These are phyloP conservation scores for Gastrolobium villosum DNA, from an alignment of 306 rosid genomes.

Conservation along the genomic window DNA sequence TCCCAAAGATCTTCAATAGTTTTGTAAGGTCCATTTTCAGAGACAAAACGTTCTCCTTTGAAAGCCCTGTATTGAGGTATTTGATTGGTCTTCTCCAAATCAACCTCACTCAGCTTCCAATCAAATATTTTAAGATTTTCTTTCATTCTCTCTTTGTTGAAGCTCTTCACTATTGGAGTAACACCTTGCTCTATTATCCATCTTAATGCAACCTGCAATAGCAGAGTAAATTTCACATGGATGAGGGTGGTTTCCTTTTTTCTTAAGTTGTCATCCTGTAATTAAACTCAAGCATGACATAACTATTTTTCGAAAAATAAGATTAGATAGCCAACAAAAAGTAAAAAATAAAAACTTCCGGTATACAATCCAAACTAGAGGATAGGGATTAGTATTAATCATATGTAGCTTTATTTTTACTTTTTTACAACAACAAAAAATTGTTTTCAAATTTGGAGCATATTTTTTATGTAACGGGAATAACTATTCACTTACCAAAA, in stretches of 20 bases:
- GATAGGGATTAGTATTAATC: no score
- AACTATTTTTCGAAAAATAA: no score
- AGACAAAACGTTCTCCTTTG: constrained; percentile 43
- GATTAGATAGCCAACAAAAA: no score
- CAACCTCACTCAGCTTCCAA: constrained; percentile 54
- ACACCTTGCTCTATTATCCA: constrained; percentile 58
- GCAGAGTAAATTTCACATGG: not conserved
- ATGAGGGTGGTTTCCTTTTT: not conserved
- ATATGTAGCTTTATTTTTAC: no score
- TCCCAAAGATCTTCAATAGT: constrained; percentile 57
- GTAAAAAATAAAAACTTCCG: no score
- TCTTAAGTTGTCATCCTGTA: no score
- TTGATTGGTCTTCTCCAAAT: constrained; percentile 51
- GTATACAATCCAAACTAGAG: no score
- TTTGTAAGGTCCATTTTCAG: constrained; percentile 60
- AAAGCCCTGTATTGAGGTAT: constrained; percentile 53
- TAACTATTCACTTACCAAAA: no score
- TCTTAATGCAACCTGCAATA: constrained; percentile 61
- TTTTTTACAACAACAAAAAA: no score
- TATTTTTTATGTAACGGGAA: no score
- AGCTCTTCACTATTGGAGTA: constrained; percentile 57
- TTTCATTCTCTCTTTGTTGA: constrained; percentile 63
- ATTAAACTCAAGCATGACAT: no score
- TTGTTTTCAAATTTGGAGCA: no score
- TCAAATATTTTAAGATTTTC: constrained; percentile 58